Evolutionary conservation across 257 asterid genomes (phyloP).

Genomic region (Oldenlandia corymbosa): DNA sequence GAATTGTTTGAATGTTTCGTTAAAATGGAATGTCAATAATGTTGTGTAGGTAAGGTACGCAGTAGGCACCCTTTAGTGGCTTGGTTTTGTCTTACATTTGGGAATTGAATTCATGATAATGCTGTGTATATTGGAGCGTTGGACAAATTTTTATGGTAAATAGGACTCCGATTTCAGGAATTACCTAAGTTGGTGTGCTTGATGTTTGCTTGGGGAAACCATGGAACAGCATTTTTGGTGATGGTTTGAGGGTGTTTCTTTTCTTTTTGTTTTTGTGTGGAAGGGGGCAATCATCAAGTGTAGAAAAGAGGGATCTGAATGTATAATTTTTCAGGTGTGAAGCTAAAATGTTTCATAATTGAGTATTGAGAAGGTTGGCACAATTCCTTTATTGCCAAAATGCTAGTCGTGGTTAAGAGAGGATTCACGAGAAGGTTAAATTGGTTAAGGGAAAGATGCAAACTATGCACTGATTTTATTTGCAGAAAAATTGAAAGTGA

Average conservation of each 20-base stretch:
- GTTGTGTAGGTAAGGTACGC: not conserved
- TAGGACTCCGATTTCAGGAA: not conserved
- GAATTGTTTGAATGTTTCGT: not conserved
- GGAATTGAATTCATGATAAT: not conserved
- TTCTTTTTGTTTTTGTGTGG: not conserved
- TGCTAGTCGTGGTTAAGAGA: not conserved
- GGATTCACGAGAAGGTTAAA: not conserved
- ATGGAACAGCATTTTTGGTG: not conserved
- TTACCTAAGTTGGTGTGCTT: not conserved
- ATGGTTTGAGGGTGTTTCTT: not conserved
- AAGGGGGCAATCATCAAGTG: not conserved
- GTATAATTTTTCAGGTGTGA: not conserved
- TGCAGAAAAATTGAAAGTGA: not conserved
- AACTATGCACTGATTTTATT: not conserved
- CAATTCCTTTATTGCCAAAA: not conserved
- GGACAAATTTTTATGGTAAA: no score
- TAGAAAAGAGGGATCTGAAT: not conserved
- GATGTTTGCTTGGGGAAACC: not conserved
- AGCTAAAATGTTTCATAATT: not conserved
- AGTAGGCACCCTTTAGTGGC: not conserved
- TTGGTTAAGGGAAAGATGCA: not conserved
- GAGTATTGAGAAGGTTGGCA: not conserved
- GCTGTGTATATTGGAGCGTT: not conserved
- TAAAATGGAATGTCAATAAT: not conserved
- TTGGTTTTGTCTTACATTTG: not conserved